Evolutionary conservation across 805 yeast genomes (phyloP), one percentile per base, ranked within the genome.

Genomic region (Cyberlindnera maclurae): DNA sequence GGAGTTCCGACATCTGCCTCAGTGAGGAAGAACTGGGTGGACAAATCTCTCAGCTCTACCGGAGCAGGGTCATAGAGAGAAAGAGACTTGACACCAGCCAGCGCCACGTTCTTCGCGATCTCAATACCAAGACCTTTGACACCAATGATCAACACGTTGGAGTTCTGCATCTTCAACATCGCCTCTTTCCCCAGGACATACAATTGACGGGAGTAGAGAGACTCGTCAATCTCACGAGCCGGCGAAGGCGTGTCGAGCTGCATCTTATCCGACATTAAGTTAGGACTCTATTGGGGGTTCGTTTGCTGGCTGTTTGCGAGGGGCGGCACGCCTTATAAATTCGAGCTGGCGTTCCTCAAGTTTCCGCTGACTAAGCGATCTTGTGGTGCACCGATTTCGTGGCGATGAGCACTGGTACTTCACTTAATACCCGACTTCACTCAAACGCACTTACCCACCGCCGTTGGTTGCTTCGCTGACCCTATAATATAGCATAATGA

Each of bases 161-260:
- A 88, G 49, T 76, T 72, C 54, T 89, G 96, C 97, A 93, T 85
- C 62, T 87, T 85, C 52, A 89, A 69, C 99, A 93, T 93, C 37
- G 99, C 99, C 49, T 93, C 99, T 54, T 86, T 88, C 45, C 99
- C 99, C 48, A 93, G 65, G 37, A 93, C 99, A 54, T 90, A 87
- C 62, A 93, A 75, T 67, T 93, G 98, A 62, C 98, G 86, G 29
- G 97, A 89, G 71, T 93, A 93, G 50, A 93, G 73, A 42, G 94
- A 73, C 70, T 93, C 98, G 60, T 93, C 98, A 54, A 93, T 90
- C 44, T 77, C 72, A 32, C 58, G 67, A 13, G 32, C 55, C 10
- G 54, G 55, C 10, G 53, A 50, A 9, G 70, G 69, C 7, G 66
- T 51, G 46, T 68, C 73, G 11, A 68, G 50, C 53, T 65, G 70